Evolutionary conservation across 495 filamentous ascomycete genomes (phyloP).

Genomic region (Margaritispora aquatica): DNA sequence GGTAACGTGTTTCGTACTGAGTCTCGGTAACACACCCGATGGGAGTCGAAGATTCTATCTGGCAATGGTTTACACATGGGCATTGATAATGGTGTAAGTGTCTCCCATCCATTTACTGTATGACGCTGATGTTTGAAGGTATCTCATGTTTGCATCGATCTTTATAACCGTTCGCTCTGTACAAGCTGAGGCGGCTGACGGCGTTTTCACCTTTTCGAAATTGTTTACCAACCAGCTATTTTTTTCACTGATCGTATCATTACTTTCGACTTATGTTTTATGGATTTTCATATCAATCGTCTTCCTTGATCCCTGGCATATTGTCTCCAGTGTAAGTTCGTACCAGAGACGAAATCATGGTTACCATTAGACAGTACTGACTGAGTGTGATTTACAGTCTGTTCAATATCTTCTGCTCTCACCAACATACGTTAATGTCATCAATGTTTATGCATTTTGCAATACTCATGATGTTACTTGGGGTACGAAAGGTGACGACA

Average conservation of each 20-base stretch:
- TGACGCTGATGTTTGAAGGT: constrained; percentile 36
- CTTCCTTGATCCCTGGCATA: constrained; percentile 97
- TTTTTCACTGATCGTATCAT: constrained; percentile 57
- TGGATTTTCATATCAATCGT: constrained; percentile 94
- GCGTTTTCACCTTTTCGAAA: constrained; percentile 79
- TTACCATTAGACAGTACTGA: too few relatives aligned
- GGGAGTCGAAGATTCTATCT: constrained; percentile 89
- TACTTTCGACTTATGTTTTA: constrained; percentile 77
- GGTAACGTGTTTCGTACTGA: constrained; percentile 91
- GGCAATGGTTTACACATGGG: constrained; percentile 56
- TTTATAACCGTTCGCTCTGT: constrained; percentile 50
- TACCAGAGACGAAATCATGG: not conserved
- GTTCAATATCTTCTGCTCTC: constrained; percentile 93
- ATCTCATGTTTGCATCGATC: constrained; percentile 77
- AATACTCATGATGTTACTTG: constrained; percentile 97
- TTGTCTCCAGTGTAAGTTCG: constrained; percentile 74
- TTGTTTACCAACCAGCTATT: constrained; percentile 30
- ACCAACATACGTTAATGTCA: constrained; percentile 89
- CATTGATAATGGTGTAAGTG: constrained; percentile 90
- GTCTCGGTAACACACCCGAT: constrained; percentile 92
- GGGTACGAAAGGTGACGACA: constrained; percentile 94
- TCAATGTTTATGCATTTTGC: constrained; percentile 96
- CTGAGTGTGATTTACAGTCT: constrained; percentile 34
- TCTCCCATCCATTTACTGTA: constrained; percentile 61
- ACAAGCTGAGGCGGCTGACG: constrained; percentile 42